phyloP scores from a whole-genome alignment of 2,329 filamentous ascomycete genomes.

The Clonostachys sp. region DNA sequence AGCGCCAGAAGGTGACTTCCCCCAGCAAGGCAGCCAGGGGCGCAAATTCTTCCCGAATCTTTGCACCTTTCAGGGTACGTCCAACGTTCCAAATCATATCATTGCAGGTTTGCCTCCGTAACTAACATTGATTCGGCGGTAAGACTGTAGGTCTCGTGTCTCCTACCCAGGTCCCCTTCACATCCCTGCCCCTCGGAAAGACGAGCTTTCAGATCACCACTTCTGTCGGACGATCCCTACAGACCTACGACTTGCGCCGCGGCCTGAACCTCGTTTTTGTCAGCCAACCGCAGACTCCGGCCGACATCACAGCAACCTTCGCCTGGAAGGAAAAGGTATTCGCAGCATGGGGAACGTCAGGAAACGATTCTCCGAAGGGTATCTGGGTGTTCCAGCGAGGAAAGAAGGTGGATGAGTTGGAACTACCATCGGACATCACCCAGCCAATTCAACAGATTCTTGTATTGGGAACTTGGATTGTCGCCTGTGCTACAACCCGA shows the following conservation, averaged over 20 bases:
- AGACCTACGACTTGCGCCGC: conserved; percentile 91
- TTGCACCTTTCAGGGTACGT: conserved; percentile 86
- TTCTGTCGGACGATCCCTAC: conserved; percentile 81
- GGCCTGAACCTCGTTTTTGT: conserved; percentile 92
- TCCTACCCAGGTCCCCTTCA: conserved; percentile 85
- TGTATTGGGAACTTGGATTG: conserved; percentile 86
- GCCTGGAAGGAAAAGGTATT: conserved; percentile 86
- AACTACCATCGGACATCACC: conserved; percentile 57
- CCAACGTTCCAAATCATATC: neutral
- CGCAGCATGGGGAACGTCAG: conserved; percentile 77
- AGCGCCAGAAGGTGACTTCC: conserved; percentile 64
- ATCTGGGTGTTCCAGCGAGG: conserved; percentile 92
- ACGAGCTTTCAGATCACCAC: conserved; percentile 97
- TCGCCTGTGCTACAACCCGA: conserved; percentile 69
- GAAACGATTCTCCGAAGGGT: conserved; percentile 52
- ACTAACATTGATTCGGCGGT: conserved; percentile 1
- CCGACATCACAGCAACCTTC: conserved; percentile 77
- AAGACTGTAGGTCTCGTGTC: conserved; percentile 93
- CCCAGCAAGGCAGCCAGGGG: conserved; percentile 20
- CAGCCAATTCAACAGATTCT: conserved; percentile 75
- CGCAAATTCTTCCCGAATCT: conserved; percentile 66
- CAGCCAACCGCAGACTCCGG: conserved; percentile 83
- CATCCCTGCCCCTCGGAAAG: conserved; percentile 82
- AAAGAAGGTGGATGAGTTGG: conserved; percentile 74
- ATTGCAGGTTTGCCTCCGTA: neutral